Conservation (phyloP, 805 yeast species). For the Kuraishia ogatae region DNA sequence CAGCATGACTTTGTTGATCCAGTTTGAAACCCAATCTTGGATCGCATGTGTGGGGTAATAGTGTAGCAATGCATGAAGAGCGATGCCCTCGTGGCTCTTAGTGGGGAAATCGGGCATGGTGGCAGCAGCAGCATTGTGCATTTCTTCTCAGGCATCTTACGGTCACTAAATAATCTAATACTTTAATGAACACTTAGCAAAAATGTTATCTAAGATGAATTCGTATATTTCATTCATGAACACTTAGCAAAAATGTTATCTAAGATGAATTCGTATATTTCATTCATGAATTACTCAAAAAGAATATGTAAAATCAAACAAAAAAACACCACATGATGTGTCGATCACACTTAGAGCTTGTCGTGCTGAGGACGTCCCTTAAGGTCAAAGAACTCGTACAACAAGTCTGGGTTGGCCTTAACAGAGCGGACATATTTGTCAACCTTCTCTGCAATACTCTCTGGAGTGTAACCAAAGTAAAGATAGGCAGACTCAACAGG, state of each 20-base stretch:
- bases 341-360: slow-evolving; percentile 1
- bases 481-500: slow-evolving; percentile 23
- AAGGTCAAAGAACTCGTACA: slow-evolving; percentile 7
- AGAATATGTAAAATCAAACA: neutral
- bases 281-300: neutral
- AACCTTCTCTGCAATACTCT: slow-evolving; percentile 17
- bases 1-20: too few relatives aligned
- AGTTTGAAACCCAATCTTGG: too few relatives aligned
- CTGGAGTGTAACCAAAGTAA: slow-evolving; percentile 21
- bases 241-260: too few relatives aligned
- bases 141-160: too few relatives aligned
- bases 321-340: neutral
- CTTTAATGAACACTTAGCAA: too few relatives aligned
- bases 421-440: slow-evolving; percentile 10
- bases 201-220: neutral
- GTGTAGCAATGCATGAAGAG: too few relatives aligned
- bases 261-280: neutral
- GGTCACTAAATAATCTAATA: too few relatives aligned
- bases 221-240: neutral
- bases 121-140: too few relatives aligned
- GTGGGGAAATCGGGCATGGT: too few relatives aligned
- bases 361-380: slow-evolving; percentile 8
- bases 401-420: slow-evolving; percentile 4
- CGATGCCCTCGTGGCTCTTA: too few relatives aligned
- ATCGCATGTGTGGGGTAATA: too few relatives aligned